A percentile compares a stretch with the other conserved stretches of the same genome.
These are phyloP conservation scores for Suhomyces sp. DNA, from an alignment of 805 yeast genomes.

Conservation along the genomic window DNA sequence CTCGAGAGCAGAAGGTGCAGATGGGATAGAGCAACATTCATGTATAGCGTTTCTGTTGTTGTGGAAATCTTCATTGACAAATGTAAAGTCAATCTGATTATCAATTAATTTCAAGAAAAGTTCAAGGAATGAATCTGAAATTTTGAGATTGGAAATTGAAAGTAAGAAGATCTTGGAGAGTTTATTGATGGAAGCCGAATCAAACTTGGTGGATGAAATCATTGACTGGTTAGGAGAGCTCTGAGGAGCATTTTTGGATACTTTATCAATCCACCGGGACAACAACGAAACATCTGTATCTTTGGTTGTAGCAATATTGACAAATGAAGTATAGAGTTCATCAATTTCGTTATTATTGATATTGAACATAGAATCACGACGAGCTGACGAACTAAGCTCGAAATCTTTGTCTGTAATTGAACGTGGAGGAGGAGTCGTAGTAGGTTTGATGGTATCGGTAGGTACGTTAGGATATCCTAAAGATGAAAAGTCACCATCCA, in stretches of 20 bases:
- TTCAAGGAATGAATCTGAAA: constrained; percentile 59
- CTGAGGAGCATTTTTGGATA: constrained; percentile 13
- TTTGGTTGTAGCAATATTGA: constrained; percentile 46
- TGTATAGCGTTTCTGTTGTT: constrained; percentile 70
- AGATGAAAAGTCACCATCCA: constrained; percentile 44
- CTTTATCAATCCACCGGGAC: constrained; percentile 40
- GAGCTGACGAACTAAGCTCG: background rate
- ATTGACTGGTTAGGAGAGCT: background rate
- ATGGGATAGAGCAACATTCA: constrained; percentile 50
- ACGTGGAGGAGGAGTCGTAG: background rate
- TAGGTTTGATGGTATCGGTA: background rate
- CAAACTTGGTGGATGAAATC: constrained; percentile 5
- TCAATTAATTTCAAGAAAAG: constrained; percentile 44
- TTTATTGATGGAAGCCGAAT: constrained; percentile 18
- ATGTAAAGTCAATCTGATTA: constrained; percentile 55
- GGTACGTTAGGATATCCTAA: constrained; percentile 14
- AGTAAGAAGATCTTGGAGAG: constrained; percentile 72
- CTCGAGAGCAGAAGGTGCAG: constrained; percentile 32
- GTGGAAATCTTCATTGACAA: constrained; percentile 59
- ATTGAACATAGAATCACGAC: constrained; percentile 7
- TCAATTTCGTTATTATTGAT: constrained; percentile 52
- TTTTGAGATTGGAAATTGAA: constrained; percentile 60
- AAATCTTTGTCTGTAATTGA: background rate
- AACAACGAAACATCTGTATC: constrained; percentile 37
- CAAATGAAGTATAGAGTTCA: constrained; percentile 69